phyloP scores from a whole-genome alignment of 345 rosid genomes.

The Cochlearia excelsa region DNA sequence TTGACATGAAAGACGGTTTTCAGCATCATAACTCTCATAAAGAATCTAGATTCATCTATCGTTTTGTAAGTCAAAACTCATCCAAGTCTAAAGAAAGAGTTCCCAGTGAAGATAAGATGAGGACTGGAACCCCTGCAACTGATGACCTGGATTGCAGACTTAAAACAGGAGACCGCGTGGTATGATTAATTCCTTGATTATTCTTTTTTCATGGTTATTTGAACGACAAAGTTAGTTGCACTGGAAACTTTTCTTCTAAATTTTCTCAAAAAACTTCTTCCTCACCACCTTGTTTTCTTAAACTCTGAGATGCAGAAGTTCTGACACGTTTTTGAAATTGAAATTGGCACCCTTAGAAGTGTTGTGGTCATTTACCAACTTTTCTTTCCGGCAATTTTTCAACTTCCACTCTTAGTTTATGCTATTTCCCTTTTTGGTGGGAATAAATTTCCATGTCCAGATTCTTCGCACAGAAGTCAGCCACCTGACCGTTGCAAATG shows the following conservation, averaged over 20 bases:
- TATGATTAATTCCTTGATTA: slow-evolving; percentile 34
- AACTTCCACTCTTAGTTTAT: slow-evolving; percentile 5
- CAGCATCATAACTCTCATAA: slow-evolving; percentile 43
- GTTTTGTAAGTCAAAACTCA: slow-evolving; percentile 54
- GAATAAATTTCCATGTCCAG: slow-evolving; percentile 37
- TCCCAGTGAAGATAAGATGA: slow-evolving; percentile 38
- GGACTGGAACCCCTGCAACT: slow-evolving; percentile 32
- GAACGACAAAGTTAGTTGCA: slow-evolving; percentile 17
- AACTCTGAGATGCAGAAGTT: slow-evolving; percentile 5
- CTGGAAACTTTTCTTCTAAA: neutral
- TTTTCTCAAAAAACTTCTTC: slow-evolving; percentile 6
- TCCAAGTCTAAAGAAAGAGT: slow-evolving; percentile 33
- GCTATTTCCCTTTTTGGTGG: slow-evolving; percentile 9
- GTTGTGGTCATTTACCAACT: slow-evolving; percentile 7
- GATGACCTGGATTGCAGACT: slow-evolving; percentile 60
- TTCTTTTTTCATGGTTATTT: slow-evolving; percentile 20
- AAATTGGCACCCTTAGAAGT: neutral
- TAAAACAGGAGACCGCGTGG: slow-evolving; percentile 88
- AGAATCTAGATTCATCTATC: slow-evolving; percentile 65
- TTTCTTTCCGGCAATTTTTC: slow-evolving; percentile 3
- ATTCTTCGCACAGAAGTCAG: slow-evolving; percentile 64
- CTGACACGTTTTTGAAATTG: slow-evolving; percentile 12
- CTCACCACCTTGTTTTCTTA: slow-evolving; percentile 21
- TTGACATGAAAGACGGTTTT: slow-evolving; percentile 52
- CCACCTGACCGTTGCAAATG: slow-evolving; percentile 63